Evolutionary conservation across 2,329 filamentous ascomycete genomes (phyloP), one percentile per base, ranked within the genome.

Genomic region (Aspergillus sp.): DNA sequence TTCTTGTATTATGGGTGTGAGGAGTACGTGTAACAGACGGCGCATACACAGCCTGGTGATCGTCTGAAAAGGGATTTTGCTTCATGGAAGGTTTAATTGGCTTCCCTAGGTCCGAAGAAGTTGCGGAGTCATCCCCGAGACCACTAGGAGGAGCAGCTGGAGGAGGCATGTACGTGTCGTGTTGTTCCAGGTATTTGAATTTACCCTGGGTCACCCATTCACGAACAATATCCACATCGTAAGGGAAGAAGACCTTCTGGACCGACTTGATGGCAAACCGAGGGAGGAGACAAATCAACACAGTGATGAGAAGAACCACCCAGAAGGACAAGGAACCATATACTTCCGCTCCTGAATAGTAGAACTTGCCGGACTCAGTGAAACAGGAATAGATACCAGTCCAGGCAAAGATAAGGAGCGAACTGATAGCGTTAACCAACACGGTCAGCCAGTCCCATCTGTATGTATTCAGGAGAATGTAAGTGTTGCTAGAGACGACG

Each of bases 361-460:
- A 95, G 61, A 96, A 83, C 30, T 63, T 71, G 61, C 48, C 71
- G 28, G 74, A 72, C 1, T 60, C 58, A 14, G 65, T 65, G 49
- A 75, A 75, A 2, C 72, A 69, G 0, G 79, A 78, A 63, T 93
- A 98, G 24, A 93, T 72, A 19, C 86, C 91, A 4, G 91, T 95
- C 86, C 91, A 96, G 66, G 93, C 82, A 69, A 86, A 98, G 53
- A 96, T 76, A 49, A 95, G 75, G 17, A 96, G 58, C 41, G 82
- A 82, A 61, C 86, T 94, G 58, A 96, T 73, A 15, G 64, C 63
- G 31, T 93, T 81, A 41, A 95, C 80, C 37, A 94, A 67, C 14
- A 88, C 62, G 63, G 93, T 93, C 50, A 98, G 69, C 89, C 89
- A 98, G 58, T 98, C 91, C 91, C 91, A 98, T 39, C 89, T 78